phyloP scores from a whole-genome alignment of 1,139 yeast species.

The Suhomyces maxii region DNA sequence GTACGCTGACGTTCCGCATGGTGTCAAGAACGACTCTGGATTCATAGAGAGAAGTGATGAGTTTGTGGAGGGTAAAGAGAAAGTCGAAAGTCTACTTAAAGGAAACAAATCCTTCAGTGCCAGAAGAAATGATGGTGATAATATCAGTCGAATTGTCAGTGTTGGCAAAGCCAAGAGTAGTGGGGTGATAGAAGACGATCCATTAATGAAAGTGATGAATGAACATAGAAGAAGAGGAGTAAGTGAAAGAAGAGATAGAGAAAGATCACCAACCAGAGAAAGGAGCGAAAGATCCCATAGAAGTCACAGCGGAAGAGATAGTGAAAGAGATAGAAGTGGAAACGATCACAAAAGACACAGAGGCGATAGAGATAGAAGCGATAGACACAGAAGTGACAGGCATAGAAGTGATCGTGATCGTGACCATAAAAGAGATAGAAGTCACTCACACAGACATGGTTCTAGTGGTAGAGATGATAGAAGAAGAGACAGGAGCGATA shows the following conservation, averaged over 20 bases:
- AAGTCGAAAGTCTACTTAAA: constrained; percentile 34
- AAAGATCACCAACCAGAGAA: constrained; percentile 9
- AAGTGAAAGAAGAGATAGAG: constrained; percentile 26
- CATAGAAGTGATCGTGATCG: constrained; percentile 2
- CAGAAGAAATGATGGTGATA: constrained; percentile 13
- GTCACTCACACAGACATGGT: constrained; percentile 2
- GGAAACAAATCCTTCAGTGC: constrained; percentile 19
- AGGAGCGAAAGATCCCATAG: background rate
- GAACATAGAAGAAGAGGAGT: constrained; percentile 32
- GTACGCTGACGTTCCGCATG: constrained; percentile 56
- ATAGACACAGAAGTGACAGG: constrained; percentile 12
- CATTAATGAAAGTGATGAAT: constrained; percentile 50
- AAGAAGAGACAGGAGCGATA: constrained; percentile 15
- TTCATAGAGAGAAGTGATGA: constrained; percentile 37
- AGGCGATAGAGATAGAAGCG: constrained; percentile 15
- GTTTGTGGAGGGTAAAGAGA: constrained; percentile 34
- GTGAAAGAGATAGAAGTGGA: background rate
- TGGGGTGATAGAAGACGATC: constrained; percentile 47
- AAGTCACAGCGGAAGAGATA: background rate
- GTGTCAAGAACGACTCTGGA: constrained; percentile 27
- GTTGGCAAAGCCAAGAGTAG: constrained; percentile 12
- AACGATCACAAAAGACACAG: constrained; percentile 16
- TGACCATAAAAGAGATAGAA: background rate
- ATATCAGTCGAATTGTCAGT: constrained; percentile 19
- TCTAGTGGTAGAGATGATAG: constrained; percentile 9